Evolutionary conservation across 2,329 filamentous ascomycete genomes (phyloP).

Genomic region (Conoideocrella luteorostrata): DNA sequence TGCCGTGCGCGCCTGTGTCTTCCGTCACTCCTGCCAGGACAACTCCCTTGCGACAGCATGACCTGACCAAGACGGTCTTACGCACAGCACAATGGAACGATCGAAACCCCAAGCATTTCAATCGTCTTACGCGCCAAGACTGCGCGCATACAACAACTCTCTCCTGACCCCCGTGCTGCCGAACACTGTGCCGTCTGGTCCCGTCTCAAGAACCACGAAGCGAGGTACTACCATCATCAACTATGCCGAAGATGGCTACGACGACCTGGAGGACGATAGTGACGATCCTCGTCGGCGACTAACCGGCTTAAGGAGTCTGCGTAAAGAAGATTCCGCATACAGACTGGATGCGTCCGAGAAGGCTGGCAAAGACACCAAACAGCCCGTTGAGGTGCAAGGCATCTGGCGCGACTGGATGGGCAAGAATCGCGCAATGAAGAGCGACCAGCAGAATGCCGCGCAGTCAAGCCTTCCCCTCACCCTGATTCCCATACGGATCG

Average conservation of each 20-base stretch:
- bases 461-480: conserved; percentile 77
- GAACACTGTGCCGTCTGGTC: conserved; percentile 52
- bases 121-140: conserved; percentile 82
- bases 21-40: neutral
- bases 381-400: conserved; percentile 78
- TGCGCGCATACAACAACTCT: conserved; percentile 87
- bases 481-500: conserved; percentile 91
- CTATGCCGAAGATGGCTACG: conserved; percentile 93
- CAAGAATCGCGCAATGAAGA: conserved; percentile 52
- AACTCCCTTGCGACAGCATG: conserved; percentile 18
- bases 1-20: neutral
- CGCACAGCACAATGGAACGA: conserved; percentile 39
- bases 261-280: conserved; percentile 68
- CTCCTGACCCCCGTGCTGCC: conserved; percentile 80
- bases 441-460: conserved; percentile 54
- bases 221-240: conserved; percentile 95
- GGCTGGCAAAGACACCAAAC: conserved; percentile 72
- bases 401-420: conserved; percentile 97
- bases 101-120: conserved; percentile 74
- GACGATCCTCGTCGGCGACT: conserved; percentile 71
- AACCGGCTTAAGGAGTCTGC: conserved; percentile 75
- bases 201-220: conserved; percentile 81
- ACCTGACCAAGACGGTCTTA: conserved; percentile 20
- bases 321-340: conserved; percentile 64
- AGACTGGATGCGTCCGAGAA: conserved; percentile 64